Percentiles rank a stretch among this genome's conserved stretches.
Conservation (phyloP, 2,329 filamentous ascomycete genomes). For the Aspergillus latus region DNA sequence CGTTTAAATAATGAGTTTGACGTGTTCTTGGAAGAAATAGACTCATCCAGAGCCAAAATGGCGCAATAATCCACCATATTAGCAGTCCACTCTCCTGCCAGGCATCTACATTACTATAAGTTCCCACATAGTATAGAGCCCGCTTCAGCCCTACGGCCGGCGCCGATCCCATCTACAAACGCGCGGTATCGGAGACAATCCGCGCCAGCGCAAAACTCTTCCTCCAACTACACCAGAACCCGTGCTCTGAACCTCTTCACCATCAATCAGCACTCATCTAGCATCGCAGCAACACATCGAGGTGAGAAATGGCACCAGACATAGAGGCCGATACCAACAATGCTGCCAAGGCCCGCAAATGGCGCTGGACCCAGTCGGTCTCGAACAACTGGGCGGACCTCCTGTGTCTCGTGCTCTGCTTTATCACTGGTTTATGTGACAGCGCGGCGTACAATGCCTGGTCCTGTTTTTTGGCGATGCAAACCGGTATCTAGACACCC, state of each 20-base stretch:
- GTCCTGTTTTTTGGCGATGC: conserved; percentile 51
- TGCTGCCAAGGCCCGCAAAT: neutral
- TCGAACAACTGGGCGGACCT: conserved; percentile 36
- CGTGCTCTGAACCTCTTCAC: neutral
- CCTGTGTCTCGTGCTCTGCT: conserved; percentile 41
- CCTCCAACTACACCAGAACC: neutral
- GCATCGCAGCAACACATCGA: neutral
- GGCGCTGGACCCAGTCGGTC: conserved; percentile 33
- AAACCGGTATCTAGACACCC: conserved; percentile 40
- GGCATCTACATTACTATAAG: neutral
- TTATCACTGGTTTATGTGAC: conserved; percentile 47
- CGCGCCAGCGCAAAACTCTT: neutral
- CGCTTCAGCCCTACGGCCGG: neutral
- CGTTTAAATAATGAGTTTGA: too few species aligned
- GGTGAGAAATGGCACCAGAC: neutral
- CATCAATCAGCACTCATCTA: neutral
- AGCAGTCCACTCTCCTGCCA: neutral
- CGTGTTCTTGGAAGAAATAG: neutral
- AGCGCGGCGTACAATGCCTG: conserved; percentile 48
- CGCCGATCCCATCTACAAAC: neutral
- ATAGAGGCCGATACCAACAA: neutral
- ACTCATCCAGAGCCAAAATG: neutral
- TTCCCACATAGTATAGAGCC: neutral
- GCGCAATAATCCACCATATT: neutral
- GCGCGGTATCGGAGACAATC: conserved; percentile 1